Conservation (phyloP, 352 stramenopile genomes). For the Blastocystis sp. region DNA sequence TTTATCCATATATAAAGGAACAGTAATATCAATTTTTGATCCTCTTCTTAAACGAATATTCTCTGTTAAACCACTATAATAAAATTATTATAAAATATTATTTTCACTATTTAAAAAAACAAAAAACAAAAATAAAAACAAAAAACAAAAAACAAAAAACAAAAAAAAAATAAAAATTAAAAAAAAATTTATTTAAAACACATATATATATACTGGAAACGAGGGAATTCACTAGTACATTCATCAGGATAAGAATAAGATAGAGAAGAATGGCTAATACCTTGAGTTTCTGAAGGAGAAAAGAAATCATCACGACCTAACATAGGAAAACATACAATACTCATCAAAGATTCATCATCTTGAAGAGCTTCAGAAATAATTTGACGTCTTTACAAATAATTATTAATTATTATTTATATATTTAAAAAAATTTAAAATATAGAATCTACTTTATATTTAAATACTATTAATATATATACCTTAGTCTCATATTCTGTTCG, state of each 20-base stretch:
- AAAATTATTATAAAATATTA: constrained; percentile 7
- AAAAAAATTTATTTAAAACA: too few relatives aligned
- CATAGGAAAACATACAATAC: constrained; percentile 79
- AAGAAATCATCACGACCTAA: constrained; percentile 74
- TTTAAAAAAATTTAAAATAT: too few relatives aligned
- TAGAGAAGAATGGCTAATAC: constrained; percentile 50
- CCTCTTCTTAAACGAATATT: constrained; percentile 87
- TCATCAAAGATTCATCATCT: constrained; percentile 81
- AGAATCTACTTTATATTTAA: too few relatives aligned
- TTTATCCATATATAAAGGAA: constrained; percentile 61
- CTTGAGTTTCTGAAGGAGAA: constrained; percentile 41
- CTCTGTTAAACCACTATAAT: constrained; percentile 66
- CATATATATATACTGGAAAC: constrained; percentile 59
- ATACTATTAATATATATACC: too few relatives aligned
- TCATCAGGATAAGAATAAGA: constrained; percentile 77
- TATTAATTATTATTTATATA: too few relatives aligned
- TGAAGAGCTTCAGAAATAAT: constrained; percentile 71
- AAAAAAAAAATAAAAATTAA: too few relatives aligned
- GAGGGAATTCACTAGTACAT: constrained; percentile 93
- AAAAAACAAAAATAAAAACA: too few relatives aligned
- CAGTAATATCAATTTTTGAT: constrained; percentile 61
- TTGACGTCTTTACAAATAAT: constrained; percentile 74
- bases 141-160: too few relatives aligned
- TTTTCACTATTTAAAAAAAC: too few relatives aligned
- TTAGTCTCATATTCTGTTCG: constrained; percentile 86